Evolutionary conservation across 1,284 basidiomycete species (phyloP).

Genomic region (Erythrobasidium hasegawianum): DNA sequence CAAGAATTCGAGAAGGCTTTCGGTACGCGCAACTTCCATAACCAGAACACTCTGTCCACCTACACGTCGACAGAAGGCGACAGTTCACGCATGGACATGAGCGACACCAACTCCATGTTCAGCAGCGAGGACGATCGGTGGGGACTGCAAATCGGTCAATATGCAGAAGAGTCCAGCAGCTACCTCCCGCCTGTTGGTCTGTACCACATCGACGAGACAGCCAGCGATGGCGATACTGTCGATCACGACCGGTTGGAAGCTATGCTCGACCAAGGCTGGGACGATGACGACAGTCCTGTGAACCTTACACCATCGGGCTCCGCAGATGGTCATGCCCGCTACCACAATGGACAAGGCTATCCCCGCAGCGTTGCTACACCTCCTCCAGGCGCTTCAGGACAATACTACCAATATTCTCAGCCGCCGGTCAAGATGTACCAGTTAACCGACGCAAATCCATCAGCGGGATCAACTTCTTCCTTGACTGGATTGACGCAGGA

Average conservation of each 20-base stretch:
- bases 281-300: constrained; percentile 54
- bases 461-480: constrained; percentile 15
- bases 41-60: constrained; percentile 29
- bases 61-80: constrained; percentile 61
- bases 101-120: constrained; percentile 61
- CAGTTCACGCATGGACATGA: constrained; percentile 48
- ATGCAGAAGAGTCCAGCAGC: constrained; percentile 77
- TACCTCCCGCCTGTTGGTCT: constrained; percentile 65
- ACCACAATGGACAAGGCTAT: not conserved
- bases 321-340: not conserved
- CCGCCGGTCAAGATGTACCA: constrained; percentile 30
- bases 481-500: constrained; percentile 11
- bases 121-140: constrained; percentile 79
- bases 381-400: constrained; percentile 6
- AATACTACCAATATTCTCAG: constrained; percentile 4
- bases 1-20: constrained; percentile 69
- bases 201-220: constrained; percentile 42
- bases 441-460: constrained; percentile 12
- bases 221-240: constrained; percentile 59
- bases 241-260: constrained; percentile 74
- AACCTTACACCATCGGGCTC: constrained; percentile 26
- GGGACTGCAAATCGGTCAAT: constrained; percentile 77
- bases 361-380: not conserved
- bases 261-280: constrained; percentile 82
- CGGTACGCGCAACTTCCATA: constrained; percentile 54